Percentiles rank a stretch among this genome's conserved stretches.
phyloP scores from a whole-genome alignment of 2,329 filamentous ascomycete genomes.

The Aphanoascus verrucosus region DNA sequence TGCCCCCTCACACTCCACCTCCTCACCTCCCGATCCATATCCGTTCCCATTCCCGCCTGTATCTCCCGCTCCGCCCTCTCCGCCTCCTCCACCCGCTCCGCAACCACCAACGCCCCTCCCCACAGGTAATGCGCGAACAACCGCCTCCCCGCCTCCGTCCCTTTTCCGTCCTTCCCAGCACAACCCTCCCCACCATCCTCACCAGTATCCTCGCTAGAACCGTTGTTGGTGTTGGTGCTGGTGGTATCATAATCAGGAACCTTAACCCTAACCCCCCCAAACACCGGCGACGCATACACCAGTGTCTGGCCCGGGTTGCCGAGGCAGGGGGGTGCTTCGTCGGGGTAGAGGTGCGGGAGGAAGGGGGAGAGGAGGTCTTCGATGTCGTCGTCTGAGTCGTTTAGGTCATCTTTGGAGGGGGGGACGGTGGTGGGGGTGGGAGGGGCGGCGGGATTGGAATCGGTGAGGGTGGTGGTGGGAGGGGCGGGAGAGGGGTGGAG shows the following conservation, averaged over 20 bases:
- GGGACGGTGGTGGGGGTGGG: too few species aligned
- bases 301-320: constrained; percentile 43
- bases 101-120: constrained; percentile 42
- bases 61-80: constrained; percentile 4
- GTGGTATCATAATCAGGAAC: constrained; percentile 27
- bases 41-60: background rate
- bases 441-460: background rate
- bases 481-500: background rate
- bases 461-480: background rate
- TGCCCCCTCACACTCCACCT: constrained; percentile 40
- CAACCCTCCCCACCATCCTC: constrained; percentile 14
- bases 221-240: background rate
- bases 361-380: constrained; percentile 46
- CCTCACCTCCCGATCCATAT: constrained; percentile 18
- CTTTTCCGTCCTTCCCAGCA: constrained; percentile 6
- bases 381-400: constrained; percentile 24
- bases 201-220: background rate
- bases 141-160: constrained; percentile 38
- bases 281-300: constrained; percentile 38
- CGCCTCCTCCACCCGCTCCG: constrained; percentile 29
- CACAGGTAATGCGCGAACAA: constrained; percentile 52
- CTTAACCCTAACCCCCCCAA: constrained; percentile 32
- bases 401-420: too few species aligned
- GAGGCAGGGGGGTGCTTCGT: constrained; percentile 46
- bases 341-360: constrained; percentile 46